Evolutionary conservation across 441 rosid genomes (phyloP).

Genomic region (Populus hybrid): DNA sequence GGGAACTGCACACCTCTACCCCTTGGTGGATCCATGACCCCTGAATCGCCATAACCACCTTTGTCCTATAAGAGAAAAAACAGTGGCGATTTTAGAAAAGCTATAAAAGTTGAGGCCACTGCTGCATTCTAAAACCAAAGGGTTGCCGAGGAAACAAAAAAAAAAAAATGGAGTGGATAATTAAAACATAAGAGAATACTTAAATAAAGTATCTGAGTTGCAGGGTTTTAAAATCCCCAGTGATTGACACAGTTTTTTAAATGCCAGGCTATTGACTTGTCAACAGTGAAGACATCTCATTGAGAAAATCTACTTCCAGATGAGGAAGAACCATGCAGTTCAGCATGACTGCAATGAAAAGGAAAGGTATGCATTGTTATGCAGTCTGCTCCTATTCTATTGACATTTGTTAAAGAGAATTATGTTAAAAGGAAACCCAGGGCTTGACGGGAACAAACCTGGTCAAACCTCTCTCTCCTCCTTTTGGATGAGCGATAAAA

Average conservation of each 20-base stretch:
- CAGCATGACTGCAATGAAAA: not conserved
- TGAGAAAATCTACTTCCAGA: not conserved
- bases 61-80: constrained; percentile 49
- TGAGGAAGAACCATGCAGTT: not conserved
- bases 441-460: constrained; percentile 37
- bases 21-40: constrained; percentile 47
- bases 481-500: constrained; percentile 63
- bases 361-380: not conserved
- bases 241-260: not conserved
- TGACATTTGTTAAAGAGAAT: not conserved
- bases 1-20: constrained; percentile 89
- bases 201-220: not conserved
- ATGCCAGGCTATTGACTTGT: not conserved
- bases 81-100: not conserved
- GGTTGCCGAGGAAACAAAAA: not conserved
- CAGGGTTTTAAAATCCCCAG: not conserved
- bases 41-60: constrained; percentile 48
- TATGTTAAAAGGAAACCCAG: constrained; percentile 1
- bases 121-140: not conserved
- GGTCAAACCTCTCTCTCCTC: constrained; percentile 84
- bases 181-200: constrained; percentile 1
- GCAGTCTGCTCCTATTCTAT: not conserved
- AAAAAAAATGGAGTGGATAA: not conserved
- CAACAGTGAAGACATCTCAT: not conserved
- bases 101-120: not conserved